Percentiles rank a stretch among this genome's conserved stretches.
These are phyloP conservation scores for Volvox africanus DNA, from an alignment of 139 green algal species.

Conservation along the genomic window DNA sequence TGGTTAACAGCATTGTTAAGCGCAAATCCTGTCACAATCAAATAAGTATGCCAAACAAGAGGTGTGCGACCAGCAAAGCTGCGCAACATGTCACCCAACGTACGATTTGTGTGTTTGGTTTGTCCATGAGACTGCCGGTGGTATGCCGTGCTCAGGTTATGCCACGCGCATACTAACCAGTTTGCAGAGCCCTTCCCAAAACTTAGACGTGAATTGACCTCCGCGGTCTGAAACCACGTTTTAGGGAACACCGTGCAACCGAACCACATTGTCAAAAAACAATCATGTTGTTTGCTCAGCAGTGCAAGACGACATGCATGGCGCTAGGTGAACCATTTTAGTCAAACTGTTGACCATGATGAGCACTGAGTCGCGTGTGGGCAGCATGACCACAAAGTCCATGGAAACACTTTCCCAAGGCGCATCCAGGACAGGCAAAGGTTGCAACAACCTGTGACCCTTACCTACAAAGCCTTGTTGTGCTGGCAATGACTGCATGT, in stretches of 20 bases:
- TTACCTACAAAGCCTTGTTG: conserved; percentile 44
- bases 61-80: neutral
- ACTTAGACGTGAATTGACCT: conserved; percentile 29
- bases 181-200: conserved; percentile 27
- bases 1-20: too few species aligned
- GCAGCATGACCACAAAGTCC: conserved; percentile 60
- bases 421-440: conserved; percentile 52
- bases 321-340: conserved; percentile 63
- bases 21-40: neutral
- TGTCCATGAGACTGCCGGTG: neutral
- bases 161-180: neutral
- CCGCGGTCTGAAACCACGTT: conserved; percentile 44
- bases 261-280: conserved; percentile 27
- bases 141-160: neutral
- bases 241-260: conserved; percentile 21
- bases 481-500: conserved; percentile 56
- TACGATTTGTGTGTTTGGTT: too few species aligned
- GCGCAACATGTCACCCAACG: too few species aligned
- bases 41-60: neutral
- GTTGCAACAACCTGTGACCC: conserved; percentile 34
- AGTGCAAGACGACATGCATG: conserved; percentile 25
- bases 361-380: conserved; percentile 56
- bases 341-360: conserved; percentile 63
- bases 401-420: conserved; percentile 59
- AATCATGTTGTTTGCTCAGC: conserved; percentile 43